phyloP scores from a whole-genome alignment of 2,329 filamentous ascomycete species.

The Blastomyces silverae region DNA sequence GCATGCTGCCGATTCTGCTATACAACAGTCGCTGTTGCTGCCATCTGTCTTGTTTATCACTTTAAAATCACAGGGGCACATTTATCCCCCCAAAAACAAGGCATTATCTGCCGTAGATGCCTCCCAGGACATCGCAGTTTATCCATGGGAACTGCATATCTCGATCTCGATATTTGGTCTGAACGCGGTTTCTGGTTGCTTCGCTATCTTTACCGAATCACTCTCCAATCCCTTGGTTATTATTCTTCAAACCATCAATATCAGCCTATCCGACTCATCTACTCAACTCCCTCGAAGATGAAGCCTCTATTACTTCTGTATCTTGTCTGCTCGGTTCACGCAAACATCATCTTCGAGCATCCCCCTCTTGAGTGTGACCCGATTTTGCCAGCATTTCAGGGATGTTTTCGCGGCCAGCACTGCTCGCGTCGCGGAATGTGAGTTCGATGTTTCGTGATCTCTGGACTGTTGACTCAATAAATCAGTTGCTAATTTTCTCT shows the following conservation, averaged over 20 bases:
- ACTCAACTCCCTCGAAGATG: constrained; percentile 14
- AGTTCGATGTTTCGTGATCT: neutral
- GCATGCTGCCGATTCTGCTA: neutral
- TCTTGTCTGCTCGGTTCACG: constrained; percentile 3
- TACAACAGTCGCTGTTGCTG: neutral
- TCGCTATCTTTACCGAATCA: neutral
- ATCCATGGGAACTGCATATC: constrained; percentile 1
- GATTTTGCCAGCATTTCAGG: constrained; percentile 15
- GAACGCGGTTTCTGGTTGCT: neutral
- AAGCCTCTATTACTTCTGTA: constrained; percentile 11
- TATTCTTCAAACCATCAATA: neutral
- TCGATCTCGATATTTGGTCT: constrained; percentile 3
- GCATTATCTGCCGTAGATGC: neutral
- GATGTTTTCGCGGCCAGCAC: constrained; percentile 19
- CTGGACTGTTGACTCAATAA: neutral
- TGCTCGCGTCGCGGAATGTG: constrained; percentile 17
- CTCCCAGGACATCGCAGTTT: neutral
- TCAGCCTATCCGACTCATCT: neutral
- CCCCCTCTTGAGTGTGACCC: constrained; percentile 16
- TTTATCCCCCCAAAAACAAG: neutral
- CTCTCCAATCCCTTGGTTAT: neutral
- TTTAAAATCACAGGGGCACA: neutral
- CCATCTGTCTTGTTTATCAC: neutral
- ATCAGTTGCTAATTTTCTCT: neutral
- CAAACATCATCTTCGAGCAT: constrained; percentile 15